These are phyloP conservation scores for Salicornia ramosissima DNA, from an alignment of 148 eudicot species.

Conservation along the genomic window DNA sequence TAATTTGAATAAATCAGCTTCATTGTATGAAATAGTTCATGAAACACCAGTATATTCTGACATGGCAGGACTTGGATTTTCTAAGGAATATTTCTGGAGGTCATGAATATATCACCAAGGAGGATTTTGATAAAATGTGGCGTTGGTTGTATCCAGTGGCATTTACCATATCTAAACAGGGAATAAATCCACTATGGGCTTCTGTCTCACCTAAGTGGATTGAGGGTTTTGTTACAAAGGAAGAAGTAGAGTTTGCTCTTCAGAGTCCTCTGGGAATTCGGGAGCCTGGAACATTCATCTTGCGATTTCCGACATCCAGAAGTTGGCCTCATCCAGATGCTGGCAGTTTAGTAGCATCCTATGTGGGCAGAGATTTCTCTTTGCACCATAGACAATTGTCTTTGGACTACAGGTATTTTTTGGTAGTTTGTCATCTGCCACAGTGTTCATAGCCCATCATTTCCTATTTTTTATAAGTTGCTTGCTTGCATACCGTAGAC, in stretches of 20 bases:
- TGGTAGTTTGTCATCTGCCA: slow-evolving; percentile 34
- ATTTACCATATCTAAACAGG: slow-evolving; percentile 52
- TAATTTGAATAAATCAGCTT: not conserved
- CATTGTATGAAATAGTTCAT: not conserved
- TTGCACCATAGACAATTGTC: slow-evolving; percentile 80
- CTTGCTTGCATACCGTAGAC: slow-evolving; percentile 1
- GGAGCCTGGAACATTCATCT: slow-evolving; percentile 84
- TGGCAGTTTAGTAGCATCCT: slow-evolving; percentile 80
- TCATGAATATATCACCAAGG: slow-evolving; percentile 50
- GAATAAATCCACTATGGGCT: slow-evolving; percentile 61
- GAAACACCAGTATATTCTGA: not conserved
- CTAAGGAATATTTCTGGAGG: slow-evolving; percentile 68
- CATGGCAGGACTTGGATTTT: slow-evolving; percentile 69
- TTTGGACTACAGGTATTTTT: slow-evolving; percentile 60
- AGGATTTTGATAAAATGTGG: slow-evolving; percentile 84
- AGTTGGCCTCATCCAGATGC: slow-evolving; percentile 99
- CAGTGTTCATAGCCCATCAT: not conserved
- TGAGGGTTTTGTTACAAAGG: slow-evolving; percentile 84
- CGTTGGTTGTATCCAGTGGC: slow-evolving; percentile 92
- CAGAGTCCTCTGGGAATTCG: slow-evolving; percentile 47
- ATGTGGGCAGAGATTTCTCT: slow-evolving; percentile 63
- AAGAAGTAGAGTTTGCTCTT: slow-evolving; percentile 79
- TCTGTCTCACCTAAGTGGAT: slow-evolving; percentile 68
- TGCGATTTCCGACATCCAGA: slow-evolving; percentile 90
- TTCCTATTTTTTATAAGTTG: not conserved